Percentiles rank a stretch among this genome's conserved stretches.
Evolutionary conservation across 352 stramenopile species (phyloP).

Genomic region (Phytopythium aichiense): DNA sequence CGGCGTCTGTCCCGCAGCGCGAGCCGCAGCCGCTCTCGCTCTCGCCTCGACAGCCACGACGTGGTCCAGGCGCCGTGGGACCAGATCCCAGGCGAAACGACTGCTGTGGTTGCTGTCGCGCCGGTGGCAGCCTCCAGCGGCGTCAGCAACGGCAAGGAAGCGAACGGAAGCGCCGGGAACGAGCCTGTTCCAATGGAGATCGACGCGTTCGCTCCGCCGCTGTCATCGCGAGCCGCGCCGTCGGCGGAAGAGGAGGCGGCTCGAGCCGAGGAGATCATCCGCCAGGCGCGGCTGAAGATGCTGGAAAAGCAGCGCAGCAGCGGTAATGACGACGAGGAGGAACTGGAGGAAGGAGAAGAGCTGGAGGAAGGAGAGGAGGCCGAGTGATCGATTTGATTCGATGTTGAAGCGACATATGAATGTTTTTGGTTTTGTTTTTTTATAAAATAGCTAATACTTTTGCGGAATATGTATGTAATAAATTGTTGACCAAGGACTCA

Average conservation of each 20-base stretch:
- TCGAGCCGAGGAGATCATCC: slow-evolving; percentile 65
- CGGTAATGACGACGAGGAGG: slow-evolving; percentile 21
- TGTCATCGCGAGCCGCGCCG: slow-evolving; percentile 11
- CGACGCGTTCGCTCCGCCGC: slow-evolving; percentile 14
- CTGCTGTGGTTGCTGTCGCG: neutral
- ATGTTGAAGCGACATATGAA: no score
- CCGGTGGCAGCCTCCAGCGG: neutral
- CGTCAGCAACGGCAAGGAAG: neutral
- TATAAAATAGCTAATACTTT: no score
- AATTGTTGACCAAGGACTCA: no score
- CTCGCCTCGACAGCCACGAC: slow-evolving; percentile 8
- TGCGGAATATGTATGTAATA: no score
- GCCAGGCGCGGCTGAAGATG: slow-evolving; percentile 57
- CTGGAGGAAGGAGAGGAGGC: slow-evolving; percentile 31
- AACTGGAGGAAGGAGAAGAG: slow-evolving; percentile 64
- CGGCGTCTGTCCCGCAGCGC: slow-evolving; percentile 22
- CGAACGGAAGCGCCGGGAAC: neutral
- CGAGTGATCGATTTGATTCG: slow-evolving; percentile 19
- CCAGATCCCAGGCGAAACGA: neutral
- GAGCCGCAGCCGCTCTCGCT: slow-evolving; percentile 23
- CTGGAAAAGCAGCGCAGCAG: slow-evolving; percentile 29
- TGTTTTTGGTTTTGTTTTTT: no score
- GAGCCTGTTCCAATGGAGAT: slow-evolving; percentile 6
- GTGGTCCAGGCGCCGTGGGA: slow-evolving; percentile 1
- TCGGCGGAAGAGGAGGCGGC: slow-evolving; percentile 46